phyloP scores from a whole-genome alignment of 345 rosid genomes.

The Capsella bursapastoris region DNA sequence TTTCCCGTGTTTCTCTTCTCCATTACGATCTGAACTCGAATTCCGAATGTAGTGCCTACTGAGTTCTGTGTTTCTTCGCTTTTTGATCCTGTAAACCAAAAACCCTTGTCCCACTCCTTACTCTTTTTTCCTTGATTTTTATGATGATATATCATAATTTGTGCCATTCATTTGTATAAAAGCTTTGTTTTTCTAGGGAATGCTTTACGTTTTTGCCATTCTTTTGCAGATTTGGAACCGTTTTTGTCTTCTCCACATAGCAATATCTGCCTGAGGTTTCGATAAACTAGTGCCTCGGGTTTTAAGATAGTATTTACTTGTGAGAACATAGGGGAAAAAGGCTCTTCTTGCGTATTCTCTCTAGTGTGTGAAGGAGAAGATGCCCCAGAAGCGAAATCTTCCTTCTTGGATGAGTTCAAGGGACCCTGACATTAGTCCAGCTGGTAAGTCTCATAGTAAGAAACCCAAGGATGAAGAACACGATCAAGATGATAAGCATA shows the following conservation, averaged over 20 bases:
- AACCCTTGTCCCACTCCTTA: not conserved
- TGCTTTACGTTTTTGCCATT: not conserved
- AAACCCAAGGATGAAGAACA: constrained; percentile 39
- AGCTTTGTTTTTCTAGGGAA: not conserved
- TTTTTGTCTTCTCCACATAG: not conserved
- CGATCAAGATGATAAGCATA: constrained; percentile 17
- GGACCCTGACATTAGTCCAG: constrained; percentile 30
- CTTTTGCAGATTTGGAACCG: constrained; percentile 14
- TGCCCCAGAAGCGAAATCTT: constrained; percentile 64
- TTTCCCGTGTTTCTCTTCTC: constrained; percentile 9
- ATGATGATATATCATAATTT: constrained; percentile 1
- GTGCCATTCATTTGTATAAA: not conserved
- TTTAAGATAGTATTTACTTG: not conserved
- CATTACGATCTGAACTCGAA: not conserved
- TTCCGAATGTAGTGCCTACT: constrained; percentile 1
- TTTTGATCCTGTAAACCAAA: not conserved
- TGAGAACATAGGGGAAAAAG: constrained; percentile 13
- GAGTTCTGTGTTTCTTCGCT: not conserved
- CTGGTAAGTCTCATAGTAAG: constrained; percentile 39
- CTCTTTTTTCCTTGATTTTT: not conserved
- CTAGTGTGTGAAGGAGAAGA: constrained; percentile 17
- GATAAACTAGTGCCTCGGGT: not conserved
- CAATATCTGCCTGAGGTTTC: not conserved
- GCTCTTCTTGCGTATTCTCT: not conserved
- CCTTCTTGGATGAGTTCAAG: constrained; percentile 83